These are phyloP conservation scores for Paramecium biaurelia DNA, from an alignment of 73 alveolate species.

Conservation along the genomic window DNA sequence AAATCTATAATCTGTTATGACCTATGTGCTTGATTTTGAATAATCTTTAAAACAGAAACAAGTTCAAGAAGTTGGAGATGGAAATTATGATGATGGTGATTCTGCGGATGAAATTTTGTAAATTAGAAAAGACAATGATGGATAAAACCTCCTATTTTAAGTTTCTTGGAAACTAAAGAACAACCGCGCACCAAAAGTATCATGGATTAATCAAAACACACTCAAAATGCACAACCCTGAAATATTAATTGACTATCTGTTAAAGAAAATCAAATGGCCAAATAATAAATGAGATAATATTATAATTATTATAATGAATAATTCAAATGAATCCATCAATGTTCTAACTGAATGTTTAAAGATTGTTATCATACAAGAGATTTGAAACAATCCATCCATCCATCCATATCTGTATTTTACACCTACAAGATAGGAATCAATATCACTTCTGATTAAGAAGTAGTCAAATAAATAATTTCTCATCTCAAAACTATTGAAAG, in stretches of 20 bases:
- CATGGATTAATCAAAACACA: not conserved
- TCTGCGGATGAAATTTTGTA: constrained; percentile 38
- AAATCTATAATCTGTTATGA: not conserved
- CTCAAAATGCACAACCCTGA: constrained; percentile 5
- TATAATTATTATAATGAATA: not conserved
- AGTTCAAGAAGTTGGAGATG: not conserved
- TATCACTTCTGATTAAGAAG: not conserved
- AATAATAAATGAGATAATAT: not conserved
- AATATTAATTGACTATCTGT: not conserved
- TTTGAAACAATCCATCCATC: not conserved
- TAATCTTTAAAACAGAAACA: not conserved
- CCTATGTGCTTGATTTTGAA: not conserved
- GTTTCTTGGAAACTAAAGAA: constrained; percentile 9
- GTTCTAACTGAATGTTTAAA: not conserved
- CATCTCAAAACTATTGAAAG: not conserved
- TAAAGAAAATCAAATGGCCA: constrained; percentile 35
- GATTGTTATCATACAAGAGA: not conserved
- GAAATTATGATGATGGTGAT: constrained; percentile 13
- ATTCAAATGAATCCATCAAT: not conserved
- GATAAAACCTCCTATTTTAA: not conserved
- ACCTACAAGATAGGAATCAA: not conserved
- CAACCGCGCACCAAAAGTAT: not conserved
- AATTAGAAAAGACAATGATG: not conserved
- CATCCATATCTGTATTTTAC: not conserved
- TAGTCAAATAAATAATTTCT: not conserved